phyloP scores from a whole-genome alignment of 148 eudicot species.

The Euryodendron excelsum region DNA sequence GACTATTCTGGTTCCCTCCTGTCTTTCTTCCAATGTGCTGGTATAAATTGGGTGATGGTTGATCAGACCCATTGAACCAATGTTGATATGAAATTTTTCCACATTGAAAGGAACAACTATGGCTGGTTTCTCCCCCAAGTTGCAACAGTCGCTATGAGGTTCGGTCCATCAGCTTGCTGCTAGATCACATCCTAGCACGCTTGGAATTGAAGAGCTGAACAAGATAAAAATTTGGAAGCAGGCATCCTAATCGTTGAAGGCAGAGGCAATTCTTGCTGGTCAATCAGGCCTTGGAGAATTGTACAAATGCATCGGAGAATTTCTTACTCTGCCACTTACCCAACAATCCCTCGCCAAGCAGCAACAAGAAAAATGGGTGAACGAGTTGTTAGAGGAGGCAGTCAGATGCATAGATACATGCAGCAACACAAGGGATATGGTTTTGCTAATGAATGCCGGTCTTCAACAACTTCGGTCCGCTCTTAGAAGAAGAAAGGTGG shows the following conservation, averaged over 20 bases:
- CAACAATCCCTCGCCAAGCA: constrained; percentile 14
- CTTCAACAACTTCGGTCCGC: neutral
- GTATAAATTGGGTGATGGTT: neutral
- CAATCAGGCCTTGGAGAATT: constrained; percentile 15
- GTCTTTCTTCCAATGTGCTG: too few species aligned
- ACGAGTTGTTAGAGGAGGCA: neutral
- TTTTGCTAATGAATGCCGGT: neutral
- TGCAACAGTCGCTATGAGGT: neutral
- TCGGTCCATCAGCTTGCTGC: constrained; percentile 19
- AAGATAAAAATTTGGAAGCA: constrained; percentile 9
- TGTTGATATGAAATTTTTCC: neutral
- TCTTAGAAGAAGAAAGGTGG: constrained; percentile 9
- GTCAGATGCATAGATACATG: neutral
- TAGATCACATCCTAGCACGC: constrained; percentile 15
- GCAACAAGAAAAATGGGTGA: neutral
- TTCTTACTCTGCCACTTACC: constrained; percentile 14
- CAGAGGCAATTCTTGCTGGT: constrained; percentile 9
- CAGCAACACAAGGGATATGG: constrained; percentile 1
- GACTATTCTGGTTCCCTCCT: too few species aligned
- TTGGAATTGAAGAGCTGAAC: constrained; percentile 19
- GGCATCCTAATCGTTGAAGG: neutral
- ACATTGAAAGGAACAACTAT: neutral
- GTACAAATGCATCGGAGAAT: constrained; percentile 15
- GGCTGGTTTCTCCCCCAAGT: neutral
- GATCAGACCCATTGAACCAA: neutral